phyloP scores from a whole-genome alignment of 2,329 filamentous ascomycete genomes.

The Beauveria caledonica region DNA sequence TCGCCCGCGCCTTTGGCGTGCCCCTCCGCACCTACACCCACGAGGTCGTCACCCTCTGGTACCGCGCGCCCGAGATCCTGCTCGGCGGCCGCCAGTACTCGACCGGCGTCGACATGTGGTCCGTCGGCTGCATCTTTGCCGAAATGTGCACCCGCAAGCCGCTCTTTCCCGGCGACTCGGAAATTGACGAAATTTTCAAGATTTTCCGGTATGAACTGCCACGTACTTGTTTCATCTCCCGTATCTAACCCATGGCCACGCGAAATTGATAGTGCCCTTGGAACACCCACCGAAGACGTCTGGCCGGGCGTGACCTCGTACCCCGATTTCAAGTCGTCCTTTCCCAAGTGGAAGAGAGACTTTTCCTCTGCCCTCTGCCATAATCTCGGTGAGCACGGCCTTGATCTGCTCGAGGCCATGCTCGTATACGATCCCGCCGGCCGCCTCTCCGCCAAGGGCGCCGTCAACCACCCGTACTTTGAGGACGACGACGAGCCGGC shows the following conservation, averaged over 20 bases:
- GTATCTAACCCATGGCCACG: neutral
- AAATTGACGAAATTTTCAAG: slow-evolving; percentile 38
- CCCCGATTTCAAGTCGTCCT: slow-evolving; percentile 86
- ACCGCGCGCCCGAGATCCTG: slow-evolving; percentile 82
- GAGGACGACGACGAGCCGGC: slow-evolving; percentile 26
- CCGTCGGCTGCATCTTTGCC: slow-evolving; percentile 86
- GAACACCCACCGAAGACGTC: slow-evolving; percentile 70
- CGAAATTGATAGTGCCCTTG: slow-evolving; percentile 50
- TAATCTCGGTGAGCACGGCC: slow-evolving; percentile 62
- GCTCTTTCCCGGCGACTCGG: slow-evolving; percentile 84
- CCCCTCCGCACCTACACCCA: slow-evolving; percentile 88
- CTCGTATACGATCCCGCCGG: slow-evolving; percentile 82
- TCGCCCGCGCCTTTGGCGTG: slow-evolving; percentile 84
- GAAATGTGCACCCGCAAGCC: slow-evolving; percentile 95
- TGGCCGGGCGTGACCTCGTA: slow-evolving; percentile 95
- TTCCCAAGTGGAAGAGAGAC: slow-evolving; percentile 82
- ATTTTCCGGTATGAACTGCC: slow-evolving; percentile 57
- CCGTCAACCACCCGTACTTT: slow-evolving; percentile 80
- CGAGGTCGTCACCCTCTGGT: slow-evolving; percentile 93
- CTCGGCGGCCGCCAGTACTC: slow-evolving; percentile 88
- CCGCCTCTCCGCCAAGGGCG: slow-evolving; percentile 82
- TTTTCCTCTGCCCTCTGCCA: slow-evolving; percentile 57
- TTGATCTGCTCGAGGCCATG: slow-evolving; percentile 61
- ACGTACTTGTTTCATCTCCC: no score
- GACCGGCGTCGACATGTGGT: slow-evolving; percentile 95